phyloP scores from a whole-genome alignment of 2,329 filamentous ascomycete species.

The Biscogniauxia marginata region DNA sequence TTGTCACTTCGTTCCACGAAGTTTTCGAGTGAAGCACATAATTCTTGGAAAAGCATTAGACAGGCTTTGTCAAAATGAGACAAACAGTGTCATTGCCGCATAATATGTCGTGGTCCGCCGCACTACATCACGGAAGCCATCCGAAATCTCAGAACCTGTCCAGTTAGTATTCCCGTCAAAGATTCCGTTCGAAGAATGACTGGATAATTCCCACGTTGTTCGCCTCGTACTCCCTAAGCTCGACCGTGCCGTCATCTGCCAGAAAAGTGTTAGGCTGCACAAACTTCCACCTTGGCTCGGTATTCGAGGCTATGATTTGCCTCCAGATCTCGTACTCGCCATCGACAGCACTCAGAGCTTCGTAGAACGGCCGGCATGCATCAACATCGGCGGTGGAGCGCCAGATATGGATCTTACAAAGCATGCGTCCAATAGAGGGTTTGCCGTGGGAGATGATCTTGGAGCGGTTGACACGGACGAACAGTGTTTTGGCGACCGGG shows the following conservation, averaged over 20 bases:
- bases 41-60: too few species aligned
- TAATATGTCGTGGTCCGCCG: too few species aligned
- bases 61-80: too few species aligned
- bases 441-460: constrained; percentile 53
- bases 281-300: constrained; percentile 55
- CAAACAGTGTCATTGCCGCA: too few species aligned
- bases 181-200: too few species aligned
- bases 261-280: constrained; percentile 56
- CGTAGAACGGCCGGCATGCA: constrained; percentile 49
- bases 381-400: constrained; percentile 58
- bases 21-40: too few species aligned
- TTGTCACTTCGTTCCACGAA: too few species aligned
- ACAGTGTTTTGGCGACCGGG: constrained; percentile 44
- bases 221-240: too few species aligned
- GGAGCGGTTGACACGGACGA: constrained; percentile 47
- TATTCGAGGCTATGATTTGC: constrained; percentile 50
- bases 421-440: constrained; percentile 51
- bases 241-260: background rate
- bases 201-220: too few species aligned
- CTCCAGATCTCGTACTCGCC: constrained; percentile 48
- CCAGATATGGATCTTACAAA: constrained; percentile 55
- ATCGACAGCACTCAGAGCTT: constrained; percentile 52
- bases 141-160: too few species aligned
- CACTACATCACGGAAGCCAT: too few species aligned
- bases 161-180: too few species aligned